Evolutionary conservation across 441 rosid genomes (phyloP).

Genomic region (Erodium chrysanthum): DNA sequence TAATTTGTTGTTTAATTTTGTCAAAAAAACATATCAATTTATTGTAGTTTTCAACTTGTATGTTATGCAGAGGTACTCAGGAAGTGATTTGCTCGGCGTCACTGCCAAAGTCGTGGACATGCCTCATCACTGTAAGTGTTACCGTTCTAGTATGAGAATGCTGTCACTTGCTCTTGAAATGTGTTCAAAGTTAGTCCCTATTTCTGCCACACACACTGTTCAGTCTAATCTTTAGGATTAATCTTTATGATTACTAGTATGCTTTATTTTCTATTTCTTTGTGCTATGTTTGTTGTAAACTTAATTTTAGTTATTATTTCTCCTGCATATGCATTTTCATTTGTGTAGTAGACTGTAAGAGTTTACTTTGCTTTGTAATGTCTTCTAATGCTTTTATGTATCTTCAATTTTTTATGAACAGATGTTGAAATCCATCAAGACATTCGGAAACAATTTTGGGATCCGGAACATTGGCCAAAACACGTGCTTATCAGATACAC

Average conservation of each 20-base stretch:
- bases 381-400: slow-evolving; percentile 8
- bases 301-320: background rate
- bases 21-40: slow-evolving; percentile 2
- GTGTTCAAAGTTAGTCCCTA: background rate
- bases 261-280: background rate
- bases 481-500: slow-evolving; percentile 82
- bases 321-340: too few relatives aligned
- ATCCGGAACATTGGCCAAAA: slow-evolving; percentile 82
- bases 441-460: slow-evolving; percentile 66
- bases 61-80: slow-evolving; percentile 63
- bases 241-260: too few relatives aligned
- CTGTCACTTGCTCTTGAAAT: background rate
- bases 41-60: slow-evolving; percentile 12
- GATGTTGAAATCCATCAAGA: slow-evolving; percentile 71
- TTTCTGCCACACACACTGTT: background rate
- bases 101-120: slow-evolving; percentile 76
- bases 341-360: slow-evolving; percentile 10
- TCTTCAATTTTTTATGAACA: slow-evolving; percentile 26
- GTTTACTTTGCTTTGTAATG: slow-evolving; percentile 5
- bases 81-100: slow-evolving; percentile 80
- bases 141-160: background rate
- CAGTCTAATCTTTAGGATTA: background rate
- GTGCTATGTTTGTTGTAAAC: background rate
- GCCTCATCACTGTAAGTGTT: slow-evolving; percentile 83
- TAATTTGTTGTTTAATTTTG: background rate